Base-by-base conservation (phyloP, 768 basidiomycete species). In the Pisolithus microcarpus region DNA sequence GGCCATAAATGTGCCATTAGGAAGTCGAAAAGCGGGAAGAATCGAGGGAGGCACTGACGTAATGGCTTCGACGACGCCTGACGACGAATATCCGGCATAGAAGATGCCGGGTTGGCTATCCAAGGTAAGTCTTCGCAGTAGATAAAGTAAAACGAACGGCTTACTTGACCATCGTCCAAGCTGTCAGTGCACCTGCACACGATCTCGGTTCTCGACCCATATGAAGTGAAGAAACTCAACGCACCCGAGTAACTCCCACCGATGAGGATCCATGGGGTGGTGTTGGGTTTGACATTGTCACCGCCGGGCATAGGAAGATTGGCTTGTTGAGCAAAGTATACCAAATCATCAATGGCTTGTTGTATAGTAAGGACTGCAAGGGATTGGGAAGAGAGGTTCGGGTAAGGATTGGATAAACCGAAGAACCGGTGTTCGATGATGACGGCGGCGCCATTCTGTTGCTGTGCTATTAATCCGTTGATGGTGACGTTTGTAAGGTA, bases 371-470 rank as follows among this genome's bases (percentile, higher is more conserved):
- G 82, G 11, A 78, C 56, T 43, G 68, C 65, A 40, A 88, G 67
- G 59, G 81, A 85, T 57, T 74, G 64, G 28, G 75, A 76, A 31
- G 71, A 77, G 24, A 88, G 74, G 61, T 87, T 74, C 18, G 75
- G 69, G 44, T 73, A 75, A 4, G 86, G 86, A 61, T 86, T 89
- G 51, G 85, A 87, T n/a, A 77, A 65, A 13, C 86, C 86, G 54
- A 81, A 87, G 72, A 82, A 89, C 21, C 87, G 75, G 59, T 88
- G 86, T 58, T 88, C 85, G 23, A 87, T 53, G 26, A 87, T 68
- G 55, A 87, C 70, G 5, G 78, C 75, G 16, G 79, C 79, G 19
- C 81, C 85, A 34, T 76, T 77, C 51, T 84, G 72, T 61, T 82
- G 79, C 59, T 84, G 79, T 9, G 84, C 81, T 53, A 85, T 79